A percentile compares a stretch with the other conserved stretches of the same genome.
These are phyloP conservation scores for Butyriboletus appendiculatus DNA, from an alignment of 1,284 basidiomycete species.

Conservation along the genomic window DNA sequence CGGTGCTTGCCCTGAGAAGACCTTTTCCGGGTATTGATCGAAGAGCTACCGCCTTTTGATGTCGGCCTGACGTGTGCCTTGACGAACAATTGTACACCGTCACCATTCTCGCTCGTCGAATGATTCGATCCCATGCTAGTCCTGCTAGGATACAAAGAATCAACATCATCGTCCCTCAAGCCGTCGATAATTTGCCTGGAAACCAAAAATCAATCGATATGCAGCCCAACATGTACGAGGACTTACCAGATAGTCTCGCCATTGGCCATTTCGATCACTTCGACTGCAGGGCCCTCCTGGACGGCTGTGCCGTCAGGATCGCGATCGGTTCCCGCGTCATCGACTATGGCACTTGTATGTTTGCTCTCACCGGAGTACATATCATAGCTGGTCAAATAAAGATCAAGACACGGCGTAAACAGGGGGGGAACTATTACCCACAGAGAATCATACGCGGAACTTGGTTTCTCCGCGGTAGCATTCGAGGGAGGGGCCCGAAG, in stretches of 20 bases:
- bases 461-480: constrained; percentile 57
- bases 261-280: constrained; percentile 78
- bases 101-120: constrained; percentile 53
- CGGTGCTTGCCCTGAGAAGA: constrained; percentile 50
- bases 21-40: constrained; percentile 63
- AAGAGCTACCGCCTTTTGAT: constrained; percentile 64
- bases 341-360: constrained; percentile 27
- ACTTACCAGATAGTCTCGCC: constrained; percentile 80
- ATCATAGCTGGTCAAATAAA: constrained; percentile 59
- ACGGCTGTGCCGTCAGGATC: constrained; percentile 31
- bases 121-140: constrained; percentile 75
- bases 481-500: constrained; percentile 43
- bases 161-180: constrained; percentile 72
- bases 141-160: constrained; percentile 65
- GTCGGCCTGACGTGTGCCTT: constrained; percentile 69
- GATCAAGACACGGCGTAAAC: constrained; percentile 14
- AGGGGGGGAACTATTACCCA: constrained; percentile 43
- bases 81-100: constrained; percentile 66
- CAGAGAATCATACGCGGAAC: constrained; percentile 74
- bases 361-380: constrained; percentile 69
- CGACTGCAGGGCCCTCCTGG: constrained; percentile 64
- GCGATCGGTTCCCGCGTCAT: constrained; percentile 26
- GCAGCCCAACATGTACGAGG: constrained; percentile 7
- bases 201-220: constrained; percentile 8
- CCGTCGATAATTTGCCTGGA: constrained; percentile 82